Evolutionary conservation across 306 rosid species (phyloP).

Genomic region (Alnus glutinosa): DNA sequence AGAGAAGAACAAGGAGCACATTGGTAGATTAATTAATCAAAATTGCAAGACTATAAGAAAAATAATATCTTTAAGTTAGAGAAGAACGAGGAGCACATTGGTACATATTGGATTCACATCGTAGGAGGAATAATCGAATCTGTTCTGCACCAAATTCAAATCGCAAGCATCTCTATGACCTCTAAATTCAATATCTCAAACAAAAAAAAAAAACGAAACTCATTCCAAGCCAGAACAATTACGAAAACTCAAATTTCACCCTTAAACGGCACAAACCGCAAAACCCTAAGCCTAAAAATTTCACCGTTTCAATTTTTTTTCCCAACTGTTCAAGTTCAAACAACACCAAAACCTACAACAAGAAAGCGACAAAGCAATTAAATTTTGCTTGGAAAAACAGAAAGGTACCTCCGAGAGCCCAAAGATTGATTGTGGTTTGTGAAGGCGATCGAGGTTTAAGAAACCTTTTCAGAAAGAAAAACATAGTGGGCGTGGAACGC

Average conservation of each 20-base stretch:
- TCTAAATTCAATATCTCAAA: constrained; percentile 1
- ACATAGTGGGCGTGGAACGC: background rate
- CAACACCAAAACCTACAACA: constrained; percentile 18
- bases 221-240: background rate
- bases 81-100: too few relatives aligned
- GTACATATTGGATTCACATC: background rate
- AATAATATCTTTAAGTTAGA: too few relatives aligned
- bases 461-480: background rate
- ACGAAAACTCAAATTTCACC: background rate
- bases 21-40: background rate
- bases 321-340: constrained; percentile 24
- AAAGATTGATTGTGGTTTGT: background rate
- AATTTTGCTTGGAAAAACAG: background rate
- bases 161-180: background rate
- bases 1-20: background rate
- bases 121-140: background rate
- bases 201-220: background rate
- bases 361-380: background rate
- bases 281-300: constrained; percentile 26
- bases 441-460: background rate
- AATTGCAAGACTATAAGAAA: too few relatives aligned
- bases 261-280: constrained; percentile 1
- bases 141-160: background rate
- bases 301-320: constrained; percentile 1
- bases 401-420: background rate